Conservation (phyloP, 1,284 basidiomycete species). For the Heterobasidion irregulare region DNA sequence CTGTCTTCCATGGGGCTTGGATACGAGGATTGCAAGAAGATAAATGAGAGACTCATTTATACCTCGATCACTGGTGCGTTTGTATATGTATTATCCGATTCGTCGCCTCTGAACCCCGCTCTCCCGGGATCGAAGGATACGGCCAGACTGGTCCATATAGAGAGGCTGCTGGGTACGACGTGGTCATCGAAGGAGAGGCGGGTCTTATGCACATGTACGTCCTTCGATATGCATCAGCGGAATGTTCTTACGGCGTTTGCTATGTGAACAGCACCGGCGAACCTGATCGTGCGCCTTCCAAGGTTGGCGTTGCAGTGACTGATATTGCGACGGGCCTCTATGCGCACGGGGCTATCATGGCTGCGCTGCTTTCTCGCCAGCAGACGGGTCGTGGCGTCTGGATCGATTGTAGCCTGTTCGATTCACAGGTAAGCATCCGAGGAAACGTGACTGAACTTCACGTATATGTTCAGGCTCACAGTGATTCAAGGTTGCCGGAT, state of each 20-base stretch:
- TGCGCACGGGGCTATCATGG: conserved; percentile 89
- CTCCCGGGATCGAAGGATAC: conserved; percentile 51
- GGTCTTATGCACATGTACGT: conserved; percentile 88
- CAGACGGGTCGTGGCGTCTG: conserved; percentile 85
- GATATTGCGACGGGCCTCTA: conserved; percentile 93
- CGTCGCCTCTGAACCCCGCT: not conserved
- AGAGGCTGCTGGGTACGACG: conserved; percentile 83
- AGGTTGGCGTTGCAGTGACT: conserved; percentile 87
- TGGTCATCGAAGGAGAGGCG: conserved; percentile 86
- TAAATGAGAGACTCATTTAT: conserved; percentile 84
- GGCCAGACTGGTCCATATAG: conserved; percentile 90
- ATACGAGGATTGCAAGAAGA: conserved; percentile 72
- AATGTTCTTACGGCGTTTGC: no score
- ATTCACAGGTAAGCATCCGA: conserved; percentile 55
- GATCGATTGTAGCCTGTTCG: conserved; percentile 88
- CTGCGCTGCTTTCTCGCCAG: conserved; percentile 74
- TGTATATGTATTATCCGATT: not conserved
- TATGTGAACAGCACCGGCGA: conserved; percentile 57
- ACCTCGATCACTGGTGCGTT: conserved; percentile 77
- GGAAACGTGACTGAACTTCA: not conserved
- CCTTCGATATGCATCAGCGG: not conserved
- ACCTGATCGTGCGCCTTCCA: conserved; percentile 79
- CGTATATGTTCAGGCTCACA: not conserved
- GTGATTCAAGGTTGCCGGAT: conserved; percentile 66
- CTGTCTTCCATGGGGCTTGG: conserved; percentile 80